phyloP scores from a whole-genome alignment of 1,284 basidiomycete genomes.

The Trichosporon faecale region DNA sequence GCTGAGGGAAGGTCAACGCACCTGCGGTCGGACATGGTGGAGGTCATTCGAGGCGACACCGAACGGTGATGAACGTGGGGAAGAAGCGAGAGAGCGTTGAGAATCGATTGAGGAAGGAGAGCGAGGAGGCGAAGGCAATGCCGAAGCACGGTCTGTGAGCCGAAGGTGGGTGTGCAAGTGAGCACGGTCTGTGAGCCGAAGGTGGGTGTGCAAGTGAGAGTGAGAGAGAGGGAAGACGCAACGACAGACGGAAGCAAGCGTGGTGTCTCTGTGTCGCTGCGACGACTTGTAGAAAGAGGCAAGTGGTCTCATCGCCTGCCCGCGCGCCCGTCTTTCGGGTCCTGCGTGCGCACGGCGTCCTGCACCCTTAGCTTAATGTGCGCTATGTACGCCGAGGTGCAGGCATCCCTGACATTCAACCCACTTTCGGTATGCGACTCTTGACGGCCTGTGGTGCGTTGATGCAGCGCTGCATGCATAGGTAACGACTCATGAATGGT shows the following conservation, averaged over 20 bases:
- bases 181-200: neutral
- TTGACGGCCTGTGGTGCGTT: neutral
- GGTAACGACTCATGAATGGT: neutral
- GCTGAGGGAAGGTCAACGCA: neutral
- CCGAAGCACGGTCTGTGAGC: neutral
- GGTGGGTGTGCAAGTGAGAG: neutral
- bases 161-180: neutral
- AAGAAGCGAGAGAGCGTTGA: slow-evolving; percentile 74
- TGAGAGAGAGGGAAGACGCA: neutral
- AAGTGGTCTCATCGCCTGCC: neutral
- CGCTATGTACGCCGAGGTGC: neutral
- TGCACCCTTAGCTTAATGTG: slow-evolving; percentile 10
- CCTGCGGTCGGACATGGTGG: slow-evolving; percentile 6
- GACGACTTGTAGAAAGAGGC: slow-evolving; percentile 5
- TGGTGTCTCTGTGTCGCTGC: neutral
- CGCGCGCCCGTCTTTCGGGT: neutral
- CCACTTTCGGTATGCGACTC: neutral
- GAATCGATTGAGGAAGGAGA: slow-evolving; percentile 63
- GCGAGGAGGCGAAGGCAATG: neutral
- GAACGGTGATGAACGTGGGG: slow-evolving; percentile 47
- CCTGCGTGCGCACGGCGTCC: neutral
- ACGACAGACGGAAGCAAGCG: neutral
- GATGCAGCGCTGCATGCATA: neutral
- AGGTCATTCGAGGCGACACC: neutral
- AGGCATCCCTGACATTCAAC: neutral